These are phyloP conservation scores for Carex littledalei DNA, from an alignment of 176 grass and related monocot species.

Conservation along the genomic window DNA sequence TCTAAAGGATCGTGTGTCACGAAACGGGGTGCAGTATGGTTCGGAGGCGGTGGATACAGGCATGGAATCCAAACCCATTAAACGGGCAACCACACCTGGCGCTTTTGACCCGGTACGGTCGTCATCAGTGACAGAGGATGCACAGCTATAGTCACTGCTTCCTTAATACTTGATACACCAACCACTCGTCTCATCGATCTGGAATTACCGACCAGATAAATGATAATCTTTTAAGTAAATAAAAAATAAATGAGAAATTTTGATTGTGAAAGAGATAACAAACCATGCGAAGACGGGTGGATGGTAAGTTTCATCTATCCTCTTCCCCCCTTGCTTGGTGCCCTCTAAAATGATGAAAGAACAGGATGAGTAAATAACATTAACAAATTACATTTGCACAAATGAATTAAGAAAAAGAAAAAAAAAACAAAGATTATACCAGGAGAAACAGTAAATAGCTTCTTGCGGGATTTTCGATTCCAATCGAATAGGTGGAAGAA, in stretches of 20 bases:
- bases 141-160: constrained; percentile 63
- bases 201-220: not conserved
- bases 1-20: constrained; percentile 43
- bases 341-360: constrained; percentile 43
- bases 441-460: constrained; percentile 63
- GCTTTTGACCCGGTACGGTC: constrained; percentile 45
- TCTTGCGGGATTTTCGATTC: constrained; percentile 82
- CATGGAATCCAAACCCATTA: constrained; percentile 89
- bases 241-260: not conserved
- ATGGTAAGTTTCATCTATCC: constrained; percentile 48
- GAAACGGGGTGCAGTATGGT: constrained; percentile 60
- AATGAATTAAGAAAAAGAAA: not conserved
- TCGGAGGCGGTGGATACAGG: constrained; percentile 41
- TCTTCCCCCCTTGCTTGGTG: constrained; percentile 51
- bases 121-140: constrained; percentile 71
- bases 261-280: constrained; percentile 18
- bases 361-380: not conserved
- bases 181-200: constrained; percentile 67
- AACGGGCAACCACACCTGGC: constrained; percentile 71
- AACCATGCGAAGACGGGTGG: constrained; percentile 49
- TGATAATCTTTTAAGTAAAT: not conserved
- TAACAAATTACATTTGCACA: not conserved
- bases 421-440: constrained; percentile 42
- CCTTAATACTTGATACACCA: constrained; percentile 43
- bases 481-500: constrained; percentile 80